These are phyloP conservation scores for Hansenula lynferdii DNA, from an alignment of 1,139 yeast genomes.

Conservation along the genomic window DNA sequence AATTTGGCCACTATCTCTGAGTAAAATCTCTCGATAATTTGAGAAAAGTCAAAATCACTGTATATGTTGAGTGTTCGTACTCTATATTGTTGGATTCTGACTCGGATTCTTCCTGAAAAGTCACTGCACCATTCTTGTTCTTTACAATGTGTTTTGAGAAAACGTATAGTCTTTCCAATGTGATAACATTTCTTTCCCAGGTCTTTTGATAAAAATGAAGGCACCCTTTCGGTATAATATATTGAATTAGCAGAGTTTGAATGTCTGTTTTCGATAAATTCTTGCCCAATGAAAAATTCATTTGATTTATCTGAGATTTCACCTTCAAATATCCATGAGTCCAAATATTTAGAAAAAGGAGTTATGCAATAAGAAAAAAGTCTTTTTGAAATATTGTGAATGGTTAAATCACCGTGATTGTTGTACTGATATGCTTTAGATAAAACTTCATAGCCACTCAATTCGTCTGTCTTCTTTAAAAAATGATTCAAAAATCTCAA, in stretches of 20 bases:
- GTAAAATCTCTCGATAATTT: constrained; percentile 47
- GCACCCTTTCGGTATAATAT: too few species aligned
- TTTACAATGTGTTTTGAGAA: constrained; percentile 58
- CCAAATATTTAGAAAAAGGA: constrained; percentile 61
- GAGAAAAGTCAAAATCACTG: constrained; percentile 35
- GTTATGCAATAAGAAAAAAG: constrained; percentile 45
- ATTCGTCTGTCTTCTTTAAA: constrained; percentile 29
- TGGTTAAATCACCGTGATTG: constrained; percentile 57
- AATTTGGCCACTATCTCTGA: constrained; percentile 52
- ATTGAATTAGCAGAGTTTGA: background rate
- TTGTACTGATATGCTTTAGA: constrained; percentile 47
- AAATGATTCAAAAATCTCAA: constrained; percentile 53
- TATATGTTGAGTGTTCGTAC: constrained; percentile 6
- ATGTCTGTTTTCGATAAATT: background rate
- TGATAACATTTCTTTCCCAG: constrained; percentile 58
- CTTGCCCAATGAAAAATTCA: constrained; percentile 58
- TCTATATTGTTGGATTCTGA: constrained; percentile 15
- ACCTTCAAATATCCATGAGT: constrained; percentile 70
- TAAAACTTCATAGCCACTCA: constrained; percentile 53
- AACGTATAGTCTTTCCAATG: constrained; percentile 75
- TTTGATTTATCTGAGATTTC: constrained; percentile 46
- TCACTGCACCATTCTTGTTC: constrained; percentile 56
- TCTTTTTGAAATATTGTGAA: constrained; percentile 37
- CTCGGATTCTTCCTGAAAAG: constrained; percentile 26
- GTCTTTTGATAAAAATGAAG: constrained; percentile 47